Percentiles rank a stretch among this genome's conserved stretches.
Evolutionary conservation across 805 yeast genomes (phyloP).

Genomic region (Wickerhamomyces rabaulensis): DNA sequence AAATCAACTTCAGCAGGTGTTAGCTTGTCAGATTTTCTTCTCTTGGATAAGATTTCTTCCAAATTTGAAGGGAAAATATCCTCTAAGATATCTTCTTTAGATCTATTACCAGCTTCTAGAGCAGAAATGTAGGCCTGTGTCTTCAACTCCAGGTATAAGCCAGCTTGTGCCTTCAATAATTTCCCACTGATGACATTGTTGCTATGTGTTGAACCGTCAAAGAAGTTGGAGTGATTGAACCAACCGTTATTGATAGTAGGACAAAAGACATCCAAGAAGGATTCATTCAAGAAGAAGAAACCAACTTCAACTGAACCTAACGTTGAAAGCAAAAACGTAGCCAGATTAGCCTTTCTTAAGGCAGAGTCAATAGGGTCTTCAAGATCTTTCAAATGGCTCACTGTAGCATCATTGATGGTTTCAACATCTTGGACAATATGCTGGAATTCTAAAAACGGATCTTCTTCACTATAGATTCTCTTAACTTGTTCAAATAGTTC

Average conservation of each 20-base stretch:
- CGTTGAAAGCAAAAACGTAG: conserved; percentile 84
- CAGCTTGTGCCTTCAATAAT: conserved; percentile 75
- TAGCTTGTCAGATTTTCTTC: conserved; percentile 34
- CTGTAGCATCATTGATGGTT: conserved; percentile 1
- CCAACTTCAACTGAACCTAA: conserved; percentile 84
- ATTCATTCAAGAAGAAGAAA: conserved; percentile 77
- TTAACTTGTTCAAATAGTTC: conserved; percentile 76
- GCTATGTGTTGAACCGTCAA: conserved; percentile 16
- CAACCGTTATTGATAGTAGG: conserved; percentile 44
- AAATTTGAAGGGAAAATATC: conserved; percentile 70
- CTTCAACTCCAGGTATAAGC: conserved; percentile 76
- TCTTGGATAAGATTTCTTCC: conserved; percentile 33
- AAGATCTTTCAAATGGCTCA: conserved; percentile 10
- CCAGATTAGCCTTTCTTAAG: conserved; percentile 77
- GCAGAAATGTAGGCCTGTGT: conserved; percentile 95
- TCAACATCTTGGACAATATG: conserved; percentile 58
- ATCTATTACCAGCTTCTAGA: conserved; percentile 54
- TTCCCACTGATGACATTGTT: conserved; percentile 31
- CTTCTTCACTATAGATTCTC: conserved; percentile 57
- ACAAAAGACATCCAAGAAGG: conserved; percentile 82
- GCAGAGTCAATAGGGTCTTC: conserved; percentile 32
- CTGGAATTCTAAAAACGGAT: conserved; percentile 66
- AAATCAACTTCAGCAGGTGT: conserved; percentile 81
- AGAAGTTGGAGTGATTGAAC: conserved; percentile 7
- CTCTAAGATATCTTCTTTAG: conserved; percentile 62